These are phyloP conservation scores for Syzygium aromaticum DNA, from an alignment of 345 rosid genomes.

Conservation along the genomic window DNA sequence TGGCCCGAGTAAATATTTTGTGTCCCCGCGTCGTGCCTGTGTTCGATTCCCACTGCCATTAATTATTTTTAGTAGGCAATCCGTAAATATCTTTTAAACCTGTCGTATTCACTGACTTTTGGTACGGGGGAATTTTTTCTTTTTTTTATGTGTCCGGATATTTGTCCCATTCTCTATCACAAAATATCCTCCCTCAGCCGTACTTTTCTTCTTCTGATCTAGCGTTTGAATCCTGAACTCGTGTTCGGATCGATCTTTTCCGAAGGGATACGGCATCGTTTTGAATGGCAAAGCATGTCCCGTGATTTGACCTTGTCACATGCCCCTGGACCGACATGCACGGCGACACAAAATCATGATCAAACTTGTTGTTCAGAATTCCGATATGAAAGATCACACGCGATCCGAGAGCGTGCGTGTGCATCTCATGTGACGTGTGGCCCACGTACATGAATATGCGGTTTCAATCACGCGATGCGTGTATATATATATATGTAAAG, in stretches of 20 bases:
- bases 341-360: not conserved
- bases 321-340: rapidly evolving
- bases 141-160: no score
- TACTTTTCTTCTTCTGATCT: not conserved
- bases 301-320: no score
- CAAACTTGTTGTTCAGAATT: not conserved
- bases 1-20: not conserved
- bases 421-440: not conserved
- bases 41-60: no score
- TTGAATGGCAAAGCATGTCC: rapidly evolving
- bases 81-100: no score
- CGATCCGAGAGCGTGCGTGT: not conserved
- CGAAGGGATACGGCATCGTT: not conserved
- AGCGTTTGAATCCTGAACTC: not conserved
- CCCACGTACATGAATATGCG: rapidly evolving
- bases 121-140: no score
- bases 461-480: not conserved
- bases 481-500: not conserved
- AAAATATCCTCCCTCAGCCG: not conserved
- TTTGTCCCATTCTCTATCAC: not conserved
- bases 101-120: no score
- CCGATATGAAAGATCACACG: not conserved
- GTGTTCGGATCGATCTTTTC: not conserved
- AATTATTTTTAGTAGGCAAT: no score
- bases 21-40: no score